Evolutionary conservation across 176 grass and related monocot species (phyloP).

Genomic region (Elymus sibiricus): DNA sequence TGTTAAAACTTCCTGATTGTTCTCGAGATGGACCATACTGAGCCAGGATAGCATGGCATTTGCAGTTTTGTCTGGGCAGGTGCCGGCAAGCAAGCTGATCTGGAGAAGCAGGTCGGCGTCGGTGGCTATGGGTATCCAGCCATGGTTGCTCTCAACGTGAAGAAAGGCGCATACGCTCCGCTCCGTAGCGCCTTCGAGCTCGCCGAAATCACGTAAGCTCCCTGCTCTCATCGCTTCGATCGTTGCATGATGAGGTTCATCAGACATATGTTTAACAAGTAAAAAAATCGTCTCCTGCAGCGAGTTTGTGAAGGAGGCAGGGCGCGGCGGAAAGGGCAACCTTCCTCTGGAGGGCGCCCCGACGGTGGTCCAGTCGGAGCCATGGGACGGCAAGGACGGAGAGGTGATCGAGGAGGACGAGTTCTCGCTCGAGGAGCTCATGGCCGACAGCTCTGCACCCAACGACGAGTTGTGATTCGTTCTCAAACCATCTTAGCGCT

Average conservation of each 20-base stretch:
- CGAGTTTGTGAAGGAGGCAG: slow-evolving; percentile 93
- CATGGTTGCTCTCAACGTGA: slow-evolving; percentile 93
- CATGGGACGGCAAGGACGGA: slow-evolving; percentile 97
- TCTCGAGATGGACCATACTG: slow-evolving; percentile 16
- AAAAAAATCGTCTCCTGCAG: slow-evolving; percentile 32
- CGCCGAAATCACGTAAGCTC: slow-evolving; percentile 76
- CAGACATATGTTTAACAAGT: background rate
- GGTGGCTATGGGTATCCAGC: slow-evolving; percentile 97
- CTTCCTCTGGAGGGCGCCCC: slow-evolving; percentile 63
- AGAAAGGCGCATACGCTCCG: slow-evolving; percentile 85
- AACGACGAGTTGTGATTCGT: slow-evolving; percentile 95
- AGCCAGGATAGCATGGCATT: slow-evolving; percentile 12
- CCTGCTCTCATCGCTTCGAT: background rate
- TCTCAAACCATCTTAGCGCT: background rate
- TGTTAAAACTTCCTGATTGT: background rate
- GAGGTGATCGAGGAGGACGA: slow-evolving; percentile 92
- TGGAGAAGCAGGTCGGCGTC: slow-evolving; percentile 89
- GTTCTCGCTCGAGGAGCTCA: slow-evolving; percentile 93
- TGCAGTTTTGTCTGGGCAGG: slow-evolving; percentile 89
- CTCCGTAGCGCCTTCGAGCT: slow-evolving; percentile 80
- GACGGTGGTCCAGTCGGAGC: slow-evolving; percentile 54
- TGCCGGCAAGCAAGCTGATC: slow-evolving; percentile 81
- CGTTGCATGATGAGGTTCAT: background rate
- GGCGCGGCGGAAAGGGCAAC: slow-evolving; percentile 85
- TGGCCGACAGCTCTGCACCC: slow-evolving; percentile 47